Base-by-base conservation (phyloP, 169 alveolate species). In the Plasmodium cynomolgi region DNA sequence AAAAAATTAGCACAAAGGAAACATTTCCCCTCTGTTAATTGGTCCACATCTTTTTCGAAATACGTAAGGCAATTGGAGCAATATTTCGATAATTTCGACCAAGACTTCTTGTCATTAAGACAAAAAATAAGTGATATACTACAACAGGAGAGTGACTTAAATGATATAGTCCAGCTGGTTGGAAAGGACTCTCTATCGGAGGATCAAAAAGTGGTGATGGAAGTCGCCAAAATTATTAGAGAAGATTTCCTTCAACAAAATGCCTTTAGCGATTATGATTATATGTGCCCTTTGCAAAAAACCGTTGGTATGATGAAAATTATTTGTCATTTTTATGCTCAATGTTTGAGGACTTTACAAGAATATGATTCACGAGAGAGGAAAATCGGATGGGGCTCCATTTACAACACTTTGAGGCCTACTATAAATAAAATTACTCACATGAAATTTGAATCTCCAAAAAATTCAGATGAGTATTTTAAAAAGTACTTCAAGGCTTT, bases 11-110 rank as follows among this genome's bases (percentile, higher is more conserved):
- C 99, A 26, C 99, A 99, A 96, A 97, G 99, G 84, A 99, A 99
- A 96, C 99, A 99, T 96, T 99, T 99, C 98, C 99, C 99, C 44
- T 98, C 99, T 17, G 99, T 99, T 39, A 99, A 99, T 97, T 99
- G 99, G 99, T 95, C 98, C 15, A 99, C 99, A 11, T 98, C 99
- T 39, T 98, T 98, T 96, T 97, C 99, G 23, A 99, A 99, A 96
- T 99, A 99, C 97, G 99, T 98, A 93, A 98, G 99, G 96, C 97
- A 97, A 73, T 95, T 99, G 75, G 99, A 99, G 95, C 98, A 98
- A 31, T 99, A 96, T 95, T 99, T 98, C 95, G 99, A 98, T 94
- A 96, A 97, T 20, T 97, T 96, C 88, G 99, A 98, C 95, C 98
- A 99, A 71, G 99, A 98, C 50, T 99, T 98, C 97, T 95, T 97